phyloP scores from a whole-genome alignment of 768 basidiomycete genomes.

The Collybiopsis luxurians region DNA sequence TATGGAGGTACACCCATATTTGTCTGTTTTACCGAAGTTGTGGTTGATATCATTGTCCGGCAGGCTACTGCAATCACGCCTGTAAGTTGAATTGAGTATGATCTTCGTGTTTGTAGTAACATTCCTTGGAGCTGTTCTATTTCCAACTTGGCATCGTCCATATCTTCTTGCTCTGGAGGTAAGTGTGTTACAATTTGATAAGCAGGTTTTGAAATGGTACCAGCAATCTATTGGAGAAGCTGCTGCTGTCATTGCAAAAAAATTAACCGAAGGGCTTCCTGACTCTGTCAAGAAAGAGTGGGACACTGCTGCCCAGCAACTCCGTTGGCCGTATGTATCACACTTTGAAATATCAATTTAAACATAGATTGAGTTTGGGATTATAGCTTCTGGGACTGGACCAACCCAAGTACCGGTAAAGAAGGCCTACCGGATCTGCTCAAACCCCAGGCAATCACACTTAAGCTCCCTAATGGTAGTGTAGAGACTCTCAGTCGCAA shows the following conservation, averaged over 20 bases:
- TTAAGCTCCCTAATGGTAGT: neutral
- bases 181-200: neutral
- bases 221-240: neutral
- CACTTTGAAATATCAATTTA: neutral
- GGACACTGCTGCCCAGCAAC: neutral
- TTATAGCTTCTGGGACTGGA: neutral
- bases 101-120: neutral
- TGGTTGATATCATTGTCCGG: neutral
- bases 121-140: neutral
- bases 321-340: neutral
- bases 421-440: neutral
- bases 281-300: neutral
- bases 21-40: neutral
- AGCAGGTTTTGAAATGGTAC: neutral
- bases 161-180: neutral
- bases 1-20: neutral
- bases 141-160: neutral
- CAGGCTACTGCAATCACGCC: too few relatives aligned
- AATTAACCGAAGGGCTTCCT: neutral
- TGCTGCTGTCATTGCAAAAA: neutral
- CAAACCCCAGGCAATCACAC: neutral
- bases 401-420: neutral
- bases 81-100: neutral
- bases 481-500: neutral
- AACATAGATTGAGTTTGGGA: too few relatives aligned